Percentiles rank a stretch among this genome's conserved stretches.
These are phyloP conservation scores for Colletotrichum sp. DNA, from an alignment of 2,329 filamentous ascomycete species.

Conservation along the genomic window DNA sequence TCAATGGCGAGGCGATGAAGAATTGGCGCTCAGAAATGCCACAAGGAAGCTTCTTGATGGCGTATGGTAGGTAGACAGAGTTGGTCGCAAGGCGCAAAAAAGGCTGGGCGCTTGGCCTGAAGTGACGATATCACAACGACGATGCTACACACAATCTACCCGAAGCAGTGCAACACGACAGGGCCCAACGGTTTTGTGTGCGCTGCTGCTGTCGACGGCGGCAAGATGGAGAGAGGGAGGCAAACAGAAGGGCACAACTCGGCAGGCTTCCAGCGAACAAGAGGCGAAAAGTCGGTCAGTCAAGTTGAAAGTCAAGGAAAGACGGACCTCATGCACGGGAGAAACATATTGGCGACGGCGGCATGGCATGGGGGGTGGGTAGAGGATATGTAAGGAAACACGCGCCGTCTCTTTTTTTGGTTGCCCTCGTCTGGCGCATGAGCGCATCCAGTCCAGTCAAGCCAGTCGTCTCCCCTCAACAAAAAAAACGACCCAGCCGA, in stretches of 20 bases:
- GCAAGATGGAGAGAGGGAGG: neutral
- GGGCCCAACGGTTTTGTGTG: neutral
- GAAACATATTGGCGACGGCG: slow-evolving; percentile 12
- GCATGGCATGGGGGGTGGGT: neutral
- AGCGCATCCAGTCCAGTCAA: neutral
- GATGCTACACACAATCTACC: neutral
- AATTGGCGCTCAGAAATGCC: neutral
- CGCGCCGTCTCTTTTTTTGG: neutral
- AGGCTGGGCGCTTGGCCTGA: neutral
- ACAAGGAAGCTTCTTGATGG: neutral
- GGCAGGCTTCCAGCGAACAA: neutral
- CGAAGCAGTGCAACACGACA: neutral
- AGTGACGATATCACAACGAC: slow-evolving; percentile 17
- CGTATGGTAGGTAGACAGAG: neutral
- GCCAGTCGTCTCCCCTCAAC: neutral
- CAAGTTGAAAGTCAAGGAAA: neutral
- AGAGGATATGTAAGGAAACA: neutral
- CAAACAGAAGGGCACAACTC: neutral
- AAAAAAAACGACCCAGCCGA: neutral
- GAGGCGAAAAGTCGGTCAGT: slow-evolving; percentile 16
- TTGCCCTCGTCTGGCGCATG: neutral
- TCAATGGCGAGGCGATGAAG: neutral
- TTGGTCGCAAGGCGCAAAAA: neutral
- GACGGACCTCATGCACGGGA: slow-evolving; percentile 2
- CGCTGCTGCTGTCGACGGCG: neutral